Percentiles rank a stretch among this genome's conserved stretches.
Conservation (phyloP, 148 eudicot genomes). For the Chenopodium berlandieri region DNA sequence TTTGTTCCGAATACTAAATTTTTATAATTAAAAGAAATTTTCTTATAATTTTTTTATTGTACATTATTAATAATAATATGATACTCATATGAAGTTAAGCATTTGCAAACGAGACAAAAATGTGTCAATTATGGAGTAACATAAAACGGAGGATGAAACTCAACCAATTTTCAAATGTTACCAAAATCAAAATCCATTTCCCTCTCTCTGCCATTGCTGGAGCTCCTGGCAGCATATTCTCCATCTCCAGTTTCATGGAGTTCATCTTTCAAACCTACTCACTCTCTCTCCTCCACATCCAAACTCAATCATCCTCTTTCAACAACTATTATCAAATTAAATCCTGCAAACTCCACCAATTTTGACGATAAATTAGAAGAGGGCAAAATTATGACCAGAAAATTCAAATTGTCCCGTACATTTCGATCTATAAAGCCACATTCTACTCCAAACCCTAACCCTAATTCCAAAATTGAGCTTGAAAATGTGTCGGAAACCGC, state of each 20-base stretch:
- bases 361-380: background rate
- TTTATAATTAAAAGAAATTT: too few species aligned
- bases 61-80: too few species aligned
- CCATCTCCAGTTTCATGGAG: conserved; percentile 8
- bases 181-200: background rate
- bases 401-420: conserved; percentile 24
- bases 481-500: conserved; percentile 5
- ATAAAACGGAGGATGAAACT: too few species aligned
- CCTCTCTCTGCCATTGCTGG: background rate
- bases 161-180: background rate
- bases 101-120: too few species aligned
- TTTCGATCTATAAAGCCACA: conserved; percentile 49
- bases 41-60: too few species aligned
- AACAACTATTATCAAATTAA: background rate
- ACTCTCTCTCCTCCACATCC: background rate
- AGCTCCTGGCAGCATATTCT: background rate
- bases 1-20: too few species aligned
- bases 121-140: too few species aligned
- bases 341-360: background rate
- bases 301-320: background rate
- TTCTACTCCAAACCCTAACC: conserved; percentile 24
- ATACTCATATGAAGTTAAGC: too few species aligned
- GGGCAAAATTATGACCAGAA: conserved; percentile 23
- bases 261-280: background rate
- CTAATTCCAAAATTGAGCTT: conserved; percentile 12